Conservation (phyloP, 164 flowering plant genomes). For the Annona squamosa region DNA sequence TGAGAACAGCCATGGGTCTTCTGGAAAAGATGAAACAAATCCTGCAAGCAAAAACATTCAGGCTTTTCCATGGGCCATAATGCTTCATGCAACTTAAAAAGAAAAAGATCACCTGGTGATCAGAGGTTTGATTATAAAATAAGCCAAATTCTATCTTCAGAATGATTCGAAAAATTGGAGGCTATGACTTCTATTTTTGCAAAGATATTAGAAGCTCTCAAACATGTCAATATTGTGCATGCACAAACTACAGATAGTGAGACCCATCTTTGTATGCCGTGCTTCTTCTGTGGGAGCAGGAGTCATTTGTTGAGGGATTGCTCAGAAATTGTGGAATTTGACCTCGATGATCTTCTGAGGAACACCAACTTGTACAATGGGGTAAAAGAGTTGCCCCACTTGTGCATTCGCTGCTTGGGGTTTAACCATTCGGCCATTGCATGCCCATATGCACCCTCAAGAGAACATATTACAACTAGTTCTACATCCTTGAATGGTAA, state of each 20-base stretch:
- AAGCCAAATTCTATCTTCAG: constrained; percentile 24
- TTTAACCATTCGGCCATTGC: constrained; percentile 66
- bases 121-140: constrained; percentile 19
- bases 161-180: constrained; percentile 37
- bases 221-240: constrained; percentile 42
- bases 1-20: constrained; percentile 16
- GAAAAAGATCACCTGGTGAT: constrained; percentile 13
- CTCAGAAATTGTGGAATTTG: constrained; percentile 39
- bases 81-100: constrained; percentile 21
- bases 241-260: constrained; percentile 17
- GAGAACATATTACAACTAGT: constrained; percentile 6
- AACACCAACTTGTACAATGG: constrained; percentile 24
- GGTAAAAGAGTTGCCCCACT: constrained; percentile 29
- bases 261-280: constrained; percentile 15
- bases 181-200: constrained; percentile 68
- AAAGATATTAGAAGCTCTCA: constrained; percentile 64
- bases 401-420: constrained; percentile 67
- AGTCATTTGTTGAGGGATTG: constrained; percentile 58
- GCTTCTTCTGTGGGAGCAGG: constrained; percentile 65
- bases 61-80: constrained; percentile 12
- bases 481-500: constrained; percentile 15
- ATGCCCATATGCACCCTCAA: constrained; percentile 41
- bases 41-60: constrained; percentile 12
- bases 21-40: constrained; percentile 13
- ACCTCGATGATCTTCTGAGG: constrained; percentile 42